Evolutionary conservation across 129 eudicot species (phyloP).

Genomic region (Deinandra increscens): DNA sequence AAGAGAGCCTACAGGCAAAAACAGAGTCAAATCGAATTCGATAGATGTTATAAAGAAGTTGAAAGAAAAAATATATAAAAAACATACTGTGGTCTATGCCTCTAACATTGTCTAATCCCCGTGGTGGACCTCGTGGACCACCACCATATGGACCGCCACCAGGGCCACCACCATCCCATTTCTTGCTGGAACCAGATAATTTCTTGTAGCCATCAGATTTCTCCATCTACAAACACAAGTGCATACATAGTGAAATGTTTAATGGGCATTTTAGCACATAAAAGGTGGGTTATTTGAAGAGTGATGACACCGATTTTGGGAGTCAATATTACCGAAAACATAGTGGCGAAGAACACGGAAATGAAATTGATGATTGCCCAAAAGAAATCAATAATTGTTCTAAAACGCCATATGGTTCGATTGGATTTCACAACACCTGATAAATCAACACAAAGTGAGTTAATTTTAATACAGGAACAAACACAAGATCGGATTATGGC

Average conservation of each 20-base stretch:
- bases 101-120: constrained; percentile 74
- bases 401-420: constrained; percentile 82
- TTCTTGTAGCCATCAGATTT: constrained; percentile 85
- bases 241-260: constrained; percentile 1
- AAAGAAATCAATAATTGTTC: constrained; percentile 74
- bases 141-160: constrained; percentile 93
- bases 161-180: constrained; percentile 83
- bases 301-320: background rate
- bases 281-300: background rate
- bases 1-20: constrained; percentile 51
- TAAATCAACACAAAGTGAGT: constrained; percentile 16
- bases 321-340: constrained; percentile 73
- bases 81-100: constrained; percentile 93
- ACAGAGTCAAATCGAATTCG: background rate
- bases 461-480: too few relatives aligned
- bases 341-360: constrained; percentile 70
- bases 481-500: background rate
- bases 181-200: constrained; percentile 75
- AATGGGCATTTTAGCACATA: background rate
- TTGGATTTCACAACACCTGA: constrained; percentile 84
- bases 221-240: constrained; percentile 70
- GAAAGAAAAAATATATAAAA: background rate
- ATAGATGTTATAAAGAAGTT: background rate
- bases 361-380: constrained; percentile 66
- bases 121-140: constrained; percentile 93